Conservation (phyloP, 108 stramenopile species). For the Stephanodiscus minutulus region DNA sequence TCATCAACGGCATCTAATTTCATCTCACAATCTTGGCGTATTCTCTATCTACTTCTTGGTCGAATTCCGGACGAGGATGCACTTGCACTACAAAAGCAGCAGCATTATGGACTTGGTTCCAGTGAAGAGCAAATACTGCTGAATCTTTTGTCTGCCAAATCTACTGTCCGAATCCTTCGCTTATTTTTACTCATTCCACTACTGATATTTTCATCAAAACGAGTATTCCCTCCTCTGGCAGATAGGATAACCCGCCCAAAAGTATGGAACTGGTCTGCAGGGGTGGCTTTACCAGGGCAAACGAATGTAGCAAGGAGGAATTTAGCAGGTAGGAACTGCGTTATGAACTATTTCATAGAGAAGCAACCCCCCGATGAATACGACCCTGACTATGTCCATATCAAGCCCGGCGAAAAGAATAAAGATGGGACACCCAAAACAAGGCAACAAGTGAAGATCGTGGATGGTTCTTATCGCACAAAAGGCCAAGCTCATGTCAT, state of each 20-base stretch:
- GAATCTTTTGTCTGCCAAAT: constrained; percentile 36
- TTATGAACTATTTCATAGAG: constrained; percentile 63
- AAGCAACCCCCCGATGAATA: constrained; percentile 61
- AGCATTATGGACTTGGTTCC: not conserved
- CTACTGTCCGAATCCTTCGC: constrained; percentile 35
- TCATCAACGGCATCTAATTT: constrained; percentile 7
- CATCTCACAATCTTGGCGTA: constrained; percentile 13
- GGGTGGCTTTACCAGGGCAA: constrained; percentile 24
- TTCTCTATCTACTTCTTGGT: constrained; percentile 31
- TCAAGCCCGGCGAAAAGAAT: constrained; percentile 42
- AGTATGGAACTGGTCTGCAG: constrained; percentile 37
- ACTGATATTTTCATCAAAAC: constrained; percentile 13
- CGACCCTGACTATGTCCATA: constrained; percentile 54
- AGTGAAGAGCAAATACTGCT: constrained; percentile 32
- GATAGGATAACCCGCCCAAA: constrained; percentile 36
- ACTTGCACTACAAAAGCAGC: constrained; percentile 13
- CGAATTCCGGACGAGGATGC: constrained; percentile 22
- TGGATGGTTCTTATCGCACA: constrained; percentile 59
- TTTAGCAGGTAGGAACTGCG: constrained; percentile 53
- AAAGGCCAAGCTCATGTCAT: constrained; percentile 61
- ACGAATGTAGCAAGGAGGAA: constrained; percentile 18
- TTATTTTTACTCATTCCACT: constrained; percentile 33
- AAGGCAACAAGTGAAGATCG: constrained; percentile 20
- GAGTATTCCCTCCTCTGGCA: constrained; percentile 17
- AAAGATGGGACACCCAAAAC: constrained; percentile 30